Percentiles rank a stretch among this genome's conserved stretches.
Conservation (phyloP, 345 rosid species). For the Pelargonium nanum region DNA sequence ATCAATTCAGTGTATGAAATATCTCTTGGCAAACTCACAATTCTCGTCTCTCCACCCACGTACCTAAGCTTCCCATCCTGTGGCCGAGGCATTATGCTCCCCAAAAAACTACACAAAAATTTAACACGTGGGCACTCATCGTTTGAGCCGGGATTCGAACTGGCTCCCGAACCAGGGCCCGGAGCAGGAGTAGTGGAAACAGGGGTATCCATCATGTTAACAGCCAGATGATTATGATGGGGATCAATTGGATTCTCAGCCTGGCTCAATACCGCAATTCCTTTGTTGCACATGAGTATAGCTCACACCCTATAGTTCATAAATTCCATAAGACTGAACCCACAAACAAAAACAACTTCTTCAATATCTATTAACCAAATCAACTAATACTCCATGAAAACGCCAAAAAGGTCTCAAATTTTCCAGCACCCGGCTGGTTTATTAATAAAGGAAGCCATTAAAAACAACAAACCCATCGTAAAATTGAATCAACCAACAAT, state of each 20-base stretch:
- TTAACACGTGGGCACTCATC: conserved; percentile 73
- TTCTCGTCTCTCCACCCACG: conserved; percentile 94
- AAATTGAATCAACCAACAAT: neutral
- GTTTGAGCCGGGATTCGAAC: conserved; percentile 29
- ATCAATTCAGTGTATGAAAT: conserved; percentile 69
- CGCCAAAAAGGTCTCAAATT: no score
- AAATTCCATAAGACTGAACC: conserved; percentile 27
- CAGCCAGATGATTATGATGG: conserved; percentile 2
- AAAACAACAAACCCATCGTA: no score
- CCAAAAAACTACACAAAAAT: conserved; percentile 82
- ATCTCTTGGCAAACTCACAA: conserved; percentile 61
- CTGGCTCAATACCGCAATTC: neutral
- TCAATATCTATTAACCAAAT: no score
- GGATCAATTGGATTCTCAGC: no score
- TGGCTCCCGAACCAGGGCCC: conserved; percentile 18
- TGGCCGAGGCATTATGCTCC: conserved; percentile 92
- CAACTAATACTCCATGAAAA: no score
- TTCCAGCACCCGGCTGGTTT: no score
- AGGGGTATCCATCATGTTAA: conserved; percentile 15
- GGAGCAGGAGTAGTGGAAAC: conserved; percentile 8
- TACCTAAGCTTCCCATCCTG: conserved; percentile 85
- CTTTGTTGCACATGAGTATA: neutral
- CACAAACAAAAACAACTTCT: neutral
- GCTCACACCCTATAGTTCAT: no score
- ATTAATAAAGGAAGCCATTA: no score